phyloP scores from a whole-genome alignment of 495 filamentous ascomycete genomes.

The Aspergillus heteromorphus region DNA sequence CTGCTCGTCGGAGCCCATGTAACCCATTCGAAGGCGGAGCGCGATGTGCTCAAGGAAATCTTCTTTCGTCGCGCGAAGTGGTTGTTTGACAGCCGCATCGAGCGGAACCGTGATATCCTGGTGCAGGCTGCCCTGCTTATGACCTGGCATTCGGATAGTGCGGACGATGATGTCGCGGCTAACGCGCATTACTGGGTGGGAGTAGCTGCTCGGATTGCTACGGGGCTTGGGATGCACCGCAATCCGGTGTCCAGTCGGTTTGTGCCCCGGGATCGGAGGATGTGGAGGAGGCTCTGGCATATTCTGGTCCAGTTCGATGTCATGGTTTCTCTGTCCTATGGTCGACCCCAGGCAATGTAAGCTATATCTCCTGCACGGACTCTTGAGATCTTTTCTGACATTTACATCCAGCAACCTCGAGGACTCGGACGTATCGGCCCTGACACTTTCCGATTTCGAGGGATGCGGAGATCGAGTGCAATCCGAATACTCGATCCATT shows the following conservation, averaged over 20 bases:
- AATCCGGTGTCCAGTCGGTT: constrained; percentile 42
- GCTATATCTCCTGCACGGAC: constrained; percentile 2
- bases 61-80: constrained; percentile 47
- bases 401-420: constrained; percentile 34
- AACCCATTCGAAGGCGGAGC: constrained; percentile 33
- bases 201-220: constrained; percentile 43
- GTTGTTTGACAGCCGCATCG: constrained; percentile 44
- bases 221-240: constrained; percentile 46
- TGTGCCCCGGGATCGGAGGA: constrained; percentile 36
- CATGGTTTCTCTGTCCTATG: constrained; percentile 44
- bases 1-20: constrained; percentile 43
- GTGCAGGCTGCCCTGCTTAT: constrained; percentile 43
- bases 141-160: constrained; percentile 44
- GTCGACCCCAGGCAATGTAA: constrained; percentile 46
- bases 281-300: constrained; percentile 46
- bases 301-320: constrained; percentile 47
- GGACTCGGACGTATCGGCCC: constrained; percentile 42
- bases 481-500: constrained; percentile 41
- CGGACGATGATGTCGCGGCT: constrained; percentile 44
- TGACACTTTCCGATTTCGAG: constrained; percentile 43
- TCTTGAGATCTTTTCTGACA: neutral
- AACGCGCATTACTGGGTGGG: constrained; percentile 49
- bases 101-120: constrained; percentile 45
- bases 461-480: constrained; percentile 40
- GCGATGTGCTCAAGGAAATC: constrained; percentile 40